Evolutionary conservation across 2,329 filamentous ascomycete genomes (phyloP).

Genomic region (Colletotrichum camelliae): DNA sequence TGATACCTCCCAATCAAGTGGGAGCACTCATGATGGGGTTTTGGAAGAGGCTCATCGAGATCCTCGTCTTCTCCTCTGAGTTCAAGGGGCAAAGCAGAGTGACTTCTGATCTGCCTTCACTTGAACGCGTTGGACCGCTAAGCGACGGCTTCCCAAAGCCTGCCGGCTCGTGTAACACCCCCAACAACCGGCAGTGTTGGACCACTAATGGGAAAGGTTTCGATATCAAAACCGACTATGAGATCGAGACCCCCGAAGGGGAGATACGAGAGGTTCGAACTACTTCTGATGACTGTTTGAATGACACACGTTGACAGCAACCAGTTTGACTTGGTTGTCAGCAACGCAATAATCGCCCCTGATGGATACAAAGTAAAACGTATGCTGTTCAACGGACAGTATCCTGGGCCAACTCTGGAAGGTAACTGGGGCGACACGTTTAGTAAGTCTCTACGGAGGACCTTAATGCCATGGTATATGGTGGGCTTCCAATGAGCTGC

Average conservation of each 20-base stretch:
- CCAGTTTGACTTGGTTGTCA: too few relatives aligned
- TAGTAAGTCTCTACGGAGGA: too few relatives aligned
- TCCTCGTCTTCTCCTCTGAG: not conserved
- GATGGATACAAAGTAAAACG: fast-evolving
- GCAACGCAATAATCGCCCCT: too few relatives aligned
- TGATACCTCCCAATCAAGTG: not conserved
- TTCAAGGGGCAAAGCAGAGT: not conserved
- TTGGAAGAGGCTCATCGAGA: not conserved
- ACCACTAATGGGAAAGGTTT: not conserved
- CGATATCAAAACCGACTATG: too few relatives aligned
- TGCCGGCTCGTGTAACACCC: fast-evolving
- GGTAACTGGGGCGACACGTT: not conserved
- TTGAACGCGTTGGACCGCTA: not conserved
- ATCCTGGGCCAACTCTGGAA: not conserved
- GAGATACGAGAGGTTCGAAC: too few relatives aligned
- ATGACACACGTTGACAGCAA: too few relatives aligned
- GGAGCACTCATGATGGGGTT: not conserved
- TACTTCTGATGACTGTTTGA: too few relatives aligned
- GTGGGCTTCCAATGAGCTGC: too few relatives aligned
- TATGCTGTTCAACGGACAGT: not conserved
- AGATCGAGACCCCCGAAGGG: too few relatives aligned
- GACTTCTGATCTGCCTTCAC: not conserved
- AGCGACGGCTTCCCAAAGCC: not conserved
- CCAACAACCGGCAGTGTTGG: not conserved
- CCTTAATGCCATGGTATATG: too few relatives aligned